phyloP scores from a whole-genome alignment of 768 basidiomycete genomes.

The Cantharellus cinnabarinus region DNA sequence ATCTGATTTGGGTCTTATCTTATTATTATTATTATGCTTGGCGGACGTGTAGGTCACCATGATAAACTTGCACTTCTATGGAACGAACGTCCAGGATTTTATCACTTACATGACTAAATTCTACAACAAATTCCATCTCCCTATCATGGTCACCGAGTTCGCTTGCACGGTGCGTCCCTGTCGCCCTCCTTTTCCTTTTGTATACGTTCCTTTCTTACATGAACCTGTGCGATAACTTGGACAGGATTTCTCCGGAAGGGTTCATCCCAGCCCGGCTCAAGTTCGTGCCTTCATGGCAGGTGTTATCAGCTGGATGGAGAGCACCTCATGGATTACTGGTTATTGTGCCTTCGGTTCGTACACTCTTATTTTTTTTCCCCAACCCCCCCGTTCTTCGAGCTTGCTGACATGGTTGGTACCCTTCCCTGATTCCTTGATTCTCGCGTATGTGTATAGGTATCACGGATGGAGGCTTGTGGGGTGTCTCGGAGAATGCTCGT shows the following conservation, averaged over 20 bases:
- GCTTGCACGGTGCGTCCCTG: conserved; percentile 28
- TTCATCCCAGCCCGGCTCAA: conserved; percentile 22
- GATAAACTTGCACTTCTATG: conserved; percentile 54
- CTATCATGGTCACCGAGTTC: conserved; percentile 49
- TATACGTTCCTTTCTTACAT: not conserved
- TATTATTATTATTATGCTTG: not conserved
- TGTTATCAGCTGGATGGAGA: conserved; percentile 18
- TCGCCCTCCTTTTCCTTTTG: not conserved
- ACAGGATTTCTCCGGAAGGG: conserved; percentile 10
- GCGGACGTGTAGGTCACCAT: conserved; percentile 35
- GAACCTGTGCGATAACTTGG: not conserved
- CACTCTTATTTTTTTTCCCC: not conserved
- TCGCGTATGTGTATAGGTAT: too few relatives aligned
- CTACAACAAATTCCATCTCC: conserved; percentile 23
- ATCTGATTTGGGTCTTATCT: not conserved
- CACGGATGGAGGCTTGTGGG: too few relatives aligned
- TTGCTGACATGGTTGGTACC: too few relatives aligned
- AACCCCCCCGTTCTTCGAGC: too few relatives aligned
- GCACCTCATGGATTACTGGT: conserved; percentile 21
- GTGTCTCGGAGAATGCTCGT: too few relatives aligned
- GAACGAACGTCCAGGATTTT: conserved; percentile 27
- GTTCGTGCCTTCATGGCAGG: conserved; percentile 29
- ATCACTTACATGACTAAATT: conserved; percentile 28
- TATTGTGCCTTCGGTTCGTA: conserved; percentile 45
- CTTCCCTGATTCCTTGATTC: too few relatives aligned